Evolutionary conservation across 805 yeast species (phyloP).

Genomic region (Clavispora santaluciae): DNA sequence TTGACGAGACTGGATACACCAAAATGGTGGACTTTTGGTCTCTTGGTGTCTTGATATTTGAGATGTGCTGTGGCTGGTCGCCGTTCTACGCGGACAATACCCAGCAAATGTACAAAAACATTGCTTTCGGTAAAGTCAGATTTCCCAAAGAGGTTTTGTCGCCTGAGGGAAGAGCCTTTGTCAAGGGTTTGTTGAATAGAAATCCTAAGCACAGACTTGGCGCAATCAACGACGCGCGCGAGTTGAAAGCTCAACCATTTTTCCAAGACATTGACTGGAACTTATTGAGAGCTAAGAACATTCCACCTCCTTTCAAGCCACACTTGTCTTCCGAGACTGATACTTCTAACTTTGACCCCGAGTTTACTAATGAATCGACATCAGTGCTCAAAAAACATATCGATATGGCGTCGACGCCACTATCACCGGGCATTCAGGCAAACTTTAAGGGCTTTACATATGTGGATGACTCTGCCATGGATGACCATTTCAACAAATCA

Average conservation of each 20-base stretch:
- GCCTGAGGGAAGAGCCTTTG: conserved; percentile 91
- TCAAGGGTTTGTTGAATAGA: conserved; percentile 89
- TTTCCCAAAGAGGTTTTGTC: conserved; percentile 95
- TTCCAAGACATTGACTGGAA: conserved; percentile 92
- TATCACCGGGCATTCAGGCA: conserved; percentile 93
- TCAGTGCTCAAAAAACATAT: conserved; percentile 67
- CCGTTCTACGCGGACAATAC: conserved; percentile 97
- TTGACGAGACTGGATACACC: conserved; percentile 95
- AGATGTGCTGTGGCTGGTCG: conserved; percentile 99
- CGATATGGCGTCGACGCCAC: conserved; percentile 69
- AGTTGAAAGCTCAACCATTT: conserved; percentile 86
- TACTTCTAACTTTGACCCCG: conserved; percentile 96
- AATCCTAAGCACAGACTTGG: conserved; percentile 96
- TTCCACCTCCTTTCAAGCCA: conserved; percentile 97
- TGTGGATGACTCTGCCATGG: conserved; percentile 90
- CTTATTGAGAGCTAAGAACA: conserved; percentile 65
- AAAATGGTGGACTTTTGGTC: conserved; percentile 99
- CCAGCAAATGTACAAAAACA: conserved; percentile 98
- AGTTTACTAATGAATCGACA: conserved; percentile 88
- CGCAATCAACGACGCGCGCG: conserved; percentile 86
- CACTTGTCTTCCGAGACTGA: conserved; percentile 87
- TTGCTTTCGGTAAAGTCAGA: conserved; percentile 96
- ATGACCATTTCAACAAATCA: conserved; percentile 63
- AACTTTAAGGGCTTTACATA: conserved; percentile 96
- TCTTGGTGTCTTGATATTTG: conserved; percentile 90